Percentiles rank a stretch among this genome's conserved stretches.
Evolutionary conservation across 345 rosid genomes (phyloP).

Genomic region (Ailanthus altissimus): DNA sequence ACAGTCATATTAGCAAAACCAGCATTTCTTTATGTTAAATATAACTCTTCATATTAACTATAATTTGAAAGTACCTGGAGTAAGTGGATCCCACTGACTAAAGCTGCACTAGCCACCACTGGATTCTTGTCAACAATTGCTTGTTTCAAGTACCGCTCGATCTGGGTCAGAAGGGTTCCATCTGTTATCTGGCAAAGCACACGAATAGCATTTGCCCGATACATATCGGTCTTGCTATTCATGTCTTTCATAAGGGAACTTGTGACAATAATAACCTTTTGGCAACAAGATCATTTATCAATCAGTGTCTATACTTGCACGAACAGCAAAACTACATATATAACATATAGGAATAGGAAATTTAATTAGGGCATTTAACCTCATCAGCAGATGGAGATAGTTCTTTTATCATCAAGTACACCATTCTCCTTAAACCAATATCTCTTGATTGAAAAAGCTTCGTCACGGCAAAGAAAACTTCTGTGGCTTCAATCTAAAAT

Average conservation of each 20-base stretch:
- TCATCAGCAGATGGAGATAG: conserved; percentile 97
- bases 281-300: conserved; percentile 16
- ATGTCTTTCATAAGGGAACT: conserved; percentile 99
- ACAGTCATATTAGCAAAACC: conserved; percentile 12
- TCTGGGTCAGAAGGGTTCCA: conserved; percentile 89
- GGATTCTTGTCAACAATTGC: conserved; percentile 99
- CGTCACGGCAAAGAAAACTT: conserved; percentile 93
- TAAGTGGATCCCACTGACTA: conserved; percentile 95
- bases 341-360: neutral
- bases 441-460: conserved; percentile 96
- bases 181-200: conserved; percentile 95
- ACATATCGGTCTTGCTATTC: conserved; percentile 98
- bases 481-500: conserved; percentile 86
- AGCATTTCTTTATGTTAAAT: no score
- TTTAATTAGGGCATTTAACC: conserved; percentile 44
- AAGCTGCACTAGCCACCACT: conserved; percentile 97
- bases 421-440: conserved; percentile 95
- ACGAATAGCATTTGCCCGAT: conserved; percentile 96
- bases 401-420: conserved; percentile 95
- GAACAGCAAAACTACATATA: neutral
- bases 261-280: conserved; percentile 92
- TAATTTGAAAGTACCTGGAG: conserved; percentile 61
- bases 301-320: conserved; percentile 15
- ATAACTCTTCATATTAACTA: no score
- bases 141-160: conserved; percentile 94